Percentiles rank a stretch among this genome's conserved stretches.
phyloP scores from a whole-genome alignment of 257 asterid genomes.

The Salvia hispanica region DNA sequence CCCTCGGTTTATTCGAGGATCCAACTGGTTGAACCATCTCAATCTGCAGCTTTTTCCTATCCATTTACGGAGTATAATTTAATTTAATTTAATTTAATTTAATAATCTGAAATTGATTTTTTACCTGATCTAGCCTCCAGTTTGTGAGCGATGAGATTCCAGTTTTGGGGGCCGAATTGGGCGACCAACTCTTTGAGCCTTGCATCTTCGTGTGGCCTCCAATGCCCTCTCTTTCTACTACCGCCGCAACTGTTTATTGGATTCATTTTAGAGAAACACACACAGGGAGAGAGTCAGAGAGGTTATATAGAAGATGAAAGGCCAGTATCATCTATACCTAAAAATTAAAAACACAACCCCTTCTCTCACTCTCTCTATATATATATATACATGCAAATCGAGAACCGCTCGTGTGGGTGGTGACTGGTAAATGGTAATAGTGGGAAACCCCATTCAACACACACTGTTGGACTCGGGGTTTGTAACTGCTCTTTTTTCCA shows the following conservation, averaged over 20 bases:
- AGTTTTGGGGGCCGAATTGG: conserved; percentile 54
- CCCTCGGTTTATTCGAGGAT: conserved; percentile 50
- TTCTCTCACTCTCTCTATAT: too few relatives aligned
- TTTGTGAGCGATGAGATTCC: conserved; percentile 59
- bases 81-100: too few relatives aligned
- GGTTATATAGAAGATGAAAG: too few relatives aligned
- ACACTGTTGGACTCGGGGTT: conserved; percentile 48
- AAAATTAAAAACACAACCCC: too few relatives aligned
- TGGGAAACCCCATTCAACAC: conserved; percentile 48
- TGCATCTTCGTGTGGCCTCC: conserved; percentile 58
- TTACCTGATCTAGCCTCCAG: conserved; percentile 60
- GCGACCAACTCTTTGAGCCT: conserved; percentile 50
- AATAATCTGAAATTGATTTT: too few relatives aligned
- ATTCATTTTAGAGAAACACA: conserved; percentile 34
- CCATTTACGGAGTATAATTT: too few relatives aligned
- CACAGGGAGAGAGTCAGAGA: too few relatives aligned
- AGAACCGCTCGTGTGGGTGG: conserved; percentile 73
- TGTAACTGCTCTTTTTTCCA: conserved; percentile 39
- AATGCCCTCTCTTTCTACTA: conserved; percentile 45
- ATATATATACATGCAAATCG: conserved; percentile 48
- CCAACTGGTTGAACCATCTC: conserved; percentile 62
- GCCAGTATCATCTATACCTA: too few relatives aligned
- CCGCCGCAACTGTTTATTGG: conserved; percentile 23
- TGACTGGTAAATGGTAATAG: too few relatives aligned
- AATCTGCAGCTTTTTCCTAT: conserved; percentile 56